Percentiles rank a stretch among this genome's conserved stretches.
These are phyloP conservation scores for Fragilaria radians DNA, from an alignment of 108 stramenopile species.

Conservation along the genomic window DNA sequence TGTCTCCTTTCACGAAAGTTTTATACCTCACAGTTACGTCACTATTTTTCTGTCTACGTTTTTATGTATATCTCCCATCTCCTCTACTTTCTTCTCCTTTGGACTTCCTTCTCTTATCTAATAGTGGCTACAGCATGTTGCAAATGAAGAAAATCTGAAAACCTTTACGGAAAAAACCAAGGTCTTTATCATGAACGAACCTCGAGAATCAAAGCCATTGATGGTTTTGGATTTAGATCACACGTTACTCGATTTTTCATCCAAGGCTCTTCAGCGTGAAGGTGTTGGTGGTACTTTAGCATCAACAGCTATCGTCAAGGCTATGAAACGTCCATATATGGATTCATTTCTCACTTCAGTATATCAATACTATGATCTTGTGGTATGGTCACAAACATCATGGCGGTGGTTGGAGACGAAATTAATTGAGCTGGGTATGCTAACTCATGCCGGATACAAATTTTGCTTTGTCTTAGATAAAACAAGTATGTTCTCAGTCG, in stretches of 20 bases:
- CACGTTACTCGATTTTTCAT: constrained; percentile 87
- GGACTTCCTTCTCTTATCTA: neutral
- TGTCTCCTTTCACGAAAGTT: too few species aligned
- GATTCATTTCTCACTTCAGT: constrained; percentile 74
- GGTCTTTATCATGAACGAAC: constrained; percentile 83
- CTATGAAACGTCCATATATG: constrained; percentile 77
- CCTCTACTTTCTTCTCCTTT: neutral
- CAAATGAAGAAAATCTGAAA: constrained; percentile 78
- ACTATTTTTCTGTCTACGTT: neutral
- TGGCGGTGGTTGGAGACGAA: constrained; percentile 97
- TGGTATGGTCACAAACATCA: constrained; percentile 92
- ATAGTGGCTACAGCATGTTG: constrained; percentile 74
- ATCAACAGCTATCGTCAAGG: constrained; percentile 9
- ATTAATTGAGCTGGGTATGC: constrained; percentile 89
- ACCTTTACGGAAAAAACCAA: constrained; percentile 80
- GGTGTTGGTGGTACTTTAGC: constrained; percentile 11
- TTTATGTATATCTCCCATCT: constrained; percentile 1
- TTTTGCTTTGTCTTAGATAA: constrained; percentile 95
- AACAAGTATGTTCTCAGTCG: constrained; percentile 91
- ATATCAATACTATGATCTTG: constrained; percentile 89
- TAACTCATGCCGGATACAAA: constrained; percentile 75
- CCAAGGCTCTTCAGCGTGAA: constrained; percentile 44
- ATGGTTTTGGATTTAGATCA: constrained; percentile 95
- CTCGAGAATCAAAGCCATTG: constrained; percentile 75
- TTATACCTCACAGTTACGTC: too few species aligned